phyloP scores from a whole-genome alignment of 2,329 filamentous ascomycete species.

The Curvularia sp. region DNA sequence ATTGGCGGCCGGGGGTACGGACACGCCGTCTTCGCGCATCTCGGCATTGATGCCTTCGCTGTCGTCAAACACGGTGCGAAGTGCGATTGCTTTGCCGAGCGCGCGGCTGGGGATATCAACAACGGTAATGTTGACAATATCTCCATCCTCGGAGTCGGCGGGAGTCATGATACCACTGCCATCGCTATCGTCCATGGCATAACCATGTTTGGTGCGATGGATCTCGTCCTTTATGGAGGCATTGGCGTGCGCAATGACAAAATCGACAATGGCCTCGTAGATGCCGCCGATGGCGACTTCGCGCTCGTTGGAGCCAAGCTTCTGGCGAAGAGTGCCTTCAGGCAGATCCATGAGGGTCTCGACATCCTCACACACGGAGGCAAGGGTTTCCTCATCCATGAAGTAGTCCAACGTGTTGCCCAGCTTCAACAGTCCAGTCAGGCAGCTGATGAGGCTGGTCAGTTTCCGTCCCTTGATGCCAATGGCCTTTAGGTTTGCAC shows the following conservation, averaged over 20 bases:
- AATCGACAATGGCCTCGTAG: conserved; percentile 94
- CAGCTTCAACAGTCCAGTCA: conserved; percentile 87
- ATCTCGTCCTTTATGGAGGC: conserved; percentile 81
- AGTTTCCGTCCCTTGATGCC: conserved; percentile 89
- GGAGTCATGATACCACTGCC: conserved; percentile 65
- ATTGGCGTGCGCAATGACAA: conserved; percentile 90
- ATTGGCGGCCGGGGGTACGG: conserved; percentile 74
- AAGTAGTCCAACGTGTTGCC: conserved; percentile 88
- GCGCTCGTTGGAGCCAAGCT: conserved; percentile 85
- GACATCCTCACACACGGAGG: conserved; percentile 89
- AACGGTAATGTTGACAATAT: conserved; percentile 88
- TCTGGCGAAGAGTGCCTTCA: conserved; percentile 77
- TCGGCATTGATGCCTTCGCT: conserved; percentile 91
- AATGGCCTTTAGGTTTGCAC: conserved; percentile 83
- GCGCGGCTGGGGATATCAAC: conserved; percentile 82
- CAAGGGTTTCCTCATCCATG: conserved; percentile 82
- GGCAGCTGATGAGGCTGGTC: conserved; percentile 81
- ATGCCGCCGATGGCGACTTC: conserved; percentile 82
- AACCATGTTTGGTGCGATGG: conserved; percentile 68
- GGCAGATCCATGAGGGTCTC: conserved; percentile 85
- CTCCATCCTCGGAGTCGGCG: conserved; percentile 72
- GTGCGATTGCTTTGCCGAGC: conserved; percentile 84
- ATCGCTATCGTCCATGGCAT: conserved; percentile 70
- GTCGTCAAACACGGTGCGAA: conserved; percentile 93
- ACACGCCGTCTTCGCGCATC: conserved; percentile 94